Evolutionary conservation across 176 grass and related monocot genomes (phyloP), one percentile per base, ranked within the genome.

Genomic region (Oryza coarctata): DNA sequence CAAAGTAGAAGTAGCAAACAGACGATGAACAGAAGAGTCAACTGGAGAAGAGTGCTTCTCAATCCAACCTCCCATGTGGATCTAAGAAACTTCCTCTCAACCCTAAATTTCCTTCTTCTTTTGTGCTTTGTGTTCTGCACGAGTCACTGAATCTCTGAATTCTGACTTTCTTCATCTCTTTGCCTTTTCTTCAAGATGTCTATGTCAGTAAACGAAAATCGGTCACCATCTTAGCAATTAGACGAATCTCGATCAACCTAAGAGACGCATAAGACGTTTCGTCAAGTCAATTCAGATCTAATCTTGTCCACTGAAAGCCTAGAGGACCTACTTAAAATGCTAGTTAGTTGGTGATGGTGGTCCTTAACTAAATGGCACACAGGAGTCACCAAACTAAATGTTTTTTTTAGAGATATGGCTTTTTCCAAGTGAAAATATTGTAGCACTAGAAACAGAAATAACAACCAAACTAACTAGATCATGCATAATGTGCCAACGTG

Each of bases 11-110:
- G 15, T 49, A 17, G 45, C 67, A 57, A 5, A 67, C 15, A 41
- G 33, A 78, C n/a, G 41, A 52, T 55, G 50, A 72, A 67, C 29
- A 17, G 57, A 79, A 74, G 61, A 68, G 74, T 79, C 88, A 83
- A 68, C 74, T 79, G 80, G 84, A 83, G 74, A 86, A 63, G 62
- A 87, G 88, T 86, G 84, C 63, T 83, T 90, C 88, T 83, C 84
- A 83, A 68, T 69, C 88, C 69, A 83, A 90, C 80, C 84, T 79
- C 74, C 47, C 28, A 41, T 44, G 69, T 73, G 73, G 62, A 81
- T 89, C 78, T 78, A 86, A 61, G 63, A 73, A 78, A 41, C 26
- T 43, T 77, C 62, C 43, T 83, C 66, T 40, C 60, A 68, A 31
- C 22, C 73, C 58, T 88, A 65, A 57, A 44, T 20, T 82, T 62